Base-by-base conservation (phyloP, 176 grass and related monocot genomes). In the Hordeum vulgare region DNA sequence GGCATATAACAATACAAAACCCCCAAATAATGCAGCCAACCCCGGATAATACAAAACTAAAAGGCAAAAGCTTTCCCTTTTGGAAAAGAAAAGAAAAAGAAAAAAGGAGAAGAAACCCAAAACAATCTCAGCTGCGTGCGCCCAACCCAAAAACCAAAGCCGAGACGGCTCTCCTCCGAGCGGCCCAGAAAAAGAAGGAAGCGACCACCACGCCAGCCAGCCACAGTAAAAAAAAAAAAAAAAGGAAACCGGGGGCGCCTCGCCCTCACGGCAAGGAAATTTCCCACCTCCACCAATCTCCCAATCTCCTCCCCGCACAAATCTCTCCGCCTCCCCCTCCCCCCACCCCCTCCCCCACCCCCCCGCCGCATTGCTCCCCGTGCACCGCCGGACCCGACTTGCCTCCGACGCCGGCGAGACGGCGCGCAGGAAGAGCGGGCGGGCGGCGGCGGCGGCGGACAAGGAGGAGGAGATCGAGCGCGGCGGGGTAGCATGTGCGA, bases 401-500 rank as follows among this genome's bases (percentile, higher is more conserved):
- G n/a, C 36, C 45, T 18, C 65, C 4, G 8, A 20, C 33, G 23
- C 71, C 83, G 58, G 58, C 69, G 66, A 86, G 79, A 81, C 82
- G 80, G 60, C 73, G 74, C 65, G 8, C 65, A 71, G 60, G 44
- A 67, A 37, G 41, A 37, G 45, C 37, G 51, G 21, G 47, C 35
- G 57, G 77, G 77, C 45, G 77, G 24, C 70, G 74, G 80, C 64
- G 58, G 80, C 58, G 53, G 10, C 4, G n/a, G 36, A n/a, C n/a
- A n/a, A n/a, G n/a, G n/a, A n/a, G n/a, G n/a, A n/a, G n/a, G n/a
- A n/a, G n/a, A n/a, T 5, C 25, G 27, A 21, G 15, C 3, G 9
- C 17, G 26, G 25, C 34, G 27, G 75, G 54, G 57, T 13, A 61
- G 80, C 89, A 99, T 99, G 96, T 94, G 96, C 83, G 96, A 99